A percentile compares a stretch with the other conserved stretches of the same genome.
Evolutionary conservation across 2,329 filamentous ascomycete species (phyloP).

Genomic region (Metarhizium humberi): DNA sequence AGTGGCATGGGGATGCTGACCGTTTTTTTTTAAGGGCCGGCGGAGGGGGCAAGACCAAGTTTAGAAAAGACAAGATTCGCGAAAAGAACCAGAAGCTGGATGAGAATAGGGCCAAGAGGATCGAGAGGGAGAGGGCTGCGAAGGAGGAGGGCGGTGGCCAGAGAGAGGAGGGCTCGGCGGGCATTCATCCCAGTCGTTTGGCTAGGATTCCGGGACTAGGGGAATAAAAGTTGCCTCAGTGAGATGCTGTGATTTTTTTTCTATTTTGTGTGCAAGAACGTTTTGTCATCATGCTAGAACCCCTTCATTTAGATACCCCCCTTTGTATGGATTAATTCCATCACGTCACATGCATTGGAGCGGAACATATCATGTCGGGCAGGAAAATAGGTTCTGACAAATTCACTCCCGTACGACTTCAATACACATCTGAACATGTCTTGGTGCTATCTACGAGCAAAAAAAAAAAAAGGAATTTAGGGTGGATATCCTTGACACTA

Average conservation of each 20-base stretch:
- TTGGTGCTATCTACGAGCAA: constrained; percentile 8
- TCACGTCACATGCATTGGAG: neutral
- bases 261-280: too few relatives aligned
- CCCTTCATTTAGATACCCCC: neutral
- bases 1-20: neutral
- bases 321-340: neutral
- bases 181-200: constrained; percentile 44
- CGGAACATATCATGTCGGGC: neutral
- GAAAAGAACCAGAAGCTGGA: constrained; percentile 81
- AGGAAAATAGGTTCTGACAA: neutral
- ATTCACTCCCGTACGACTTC: neutral
- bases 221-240: neutral
- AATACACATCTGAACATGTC: neutral
- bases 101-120: constrained; percentile 46
- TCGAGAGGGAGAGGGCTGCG: constrained; percentile 34
- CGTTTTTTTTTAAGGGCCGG: constrained; percentile 51
- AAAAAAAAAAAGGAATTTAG: neutral
- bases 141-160: constrained; percentile 19
- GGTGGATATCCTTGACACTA: constrained; percentile 10
- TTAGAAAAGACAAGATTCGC: constrained; percentile 66
- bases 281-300: neutral
- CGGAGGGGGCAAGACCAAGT: constrained; percentile 69
- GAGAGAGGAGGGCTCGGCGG: constrained; percentile 20
- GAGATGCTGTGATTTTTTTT: neutral
- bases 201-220: constrained; percentile 14